These are phyloP conservation scores for Artomyces pyxidatus DNA, from an alignment of 768 basidiomycete genomes.

Conservation along the genomic window DNA sequence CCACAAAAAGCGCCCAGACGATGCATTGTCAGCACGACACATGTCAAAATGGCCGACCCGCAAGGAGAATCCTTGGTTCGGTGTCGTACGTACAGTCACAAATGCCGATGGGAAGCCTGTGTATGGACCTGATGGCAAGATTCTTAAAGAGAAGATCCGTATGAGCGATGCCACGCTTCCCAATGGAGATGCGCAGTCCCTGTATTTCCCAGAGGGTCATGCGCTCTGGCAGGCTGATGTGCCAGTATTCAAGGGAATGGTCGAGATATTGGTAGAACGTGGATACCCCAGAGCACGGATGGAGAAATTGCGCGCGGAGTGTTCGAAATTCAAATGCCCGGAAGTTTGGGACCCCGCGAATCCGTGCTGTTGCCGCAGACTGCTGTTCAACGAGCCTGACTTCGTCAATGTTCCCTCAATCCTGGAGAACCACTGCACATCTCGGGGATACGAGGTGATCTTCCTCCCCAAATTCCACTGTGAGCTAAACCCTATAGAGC, in stretches of 20 bases:
- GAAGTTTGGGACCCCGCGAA: too few species aligned
- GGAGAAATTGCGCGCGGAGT: constrained; percentile 25
- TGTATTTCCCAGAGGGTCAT: background rate
- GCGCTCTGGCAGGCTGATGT: background rate
- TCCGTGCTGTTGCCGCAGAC: constrained; percentile 30
- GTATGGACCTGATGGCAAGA: background rate
- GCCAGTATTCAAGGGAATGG: constrained; percentile 29
- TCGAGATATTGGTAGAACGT: constrained; percentile 28
- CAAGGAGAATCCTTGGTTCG: background rate
- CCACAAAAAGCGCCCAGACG: constrained; percentile 20
- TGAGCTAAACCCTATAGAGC: constrained; percentile 39
- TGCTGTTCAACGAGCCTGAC: constrained; percentile 33
- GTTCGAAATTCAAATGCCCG: constrained; percentile 9
- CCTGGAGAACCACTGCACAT: constrained; percentile 25
- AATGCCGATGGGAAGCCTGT: background rate
- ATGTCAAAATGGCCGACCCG: constrained; percentile 18
- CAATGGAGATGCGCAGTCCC: constrained; percentile 17
- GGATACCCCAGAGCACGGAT: constrained; percentile 33
- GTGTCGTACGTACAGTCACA: background rate
- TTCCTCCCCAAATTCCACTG: constrained; percentile 40
- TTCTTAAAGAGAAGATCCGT: constrained; percentile 26
- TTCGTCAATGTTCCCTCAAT: constrained; percentile 29
- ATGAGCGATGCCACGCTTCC: constrained; percentile 10
- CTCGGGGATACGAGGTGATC: constrained; percentile 28
- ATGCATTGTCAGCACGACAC: constrained; percentile 20